These are phyloP conservation scores for Daldinia childiae DNA, from an alignment of 495 filamentous ascomycete species.

Conservation along the genomic window DNA sequence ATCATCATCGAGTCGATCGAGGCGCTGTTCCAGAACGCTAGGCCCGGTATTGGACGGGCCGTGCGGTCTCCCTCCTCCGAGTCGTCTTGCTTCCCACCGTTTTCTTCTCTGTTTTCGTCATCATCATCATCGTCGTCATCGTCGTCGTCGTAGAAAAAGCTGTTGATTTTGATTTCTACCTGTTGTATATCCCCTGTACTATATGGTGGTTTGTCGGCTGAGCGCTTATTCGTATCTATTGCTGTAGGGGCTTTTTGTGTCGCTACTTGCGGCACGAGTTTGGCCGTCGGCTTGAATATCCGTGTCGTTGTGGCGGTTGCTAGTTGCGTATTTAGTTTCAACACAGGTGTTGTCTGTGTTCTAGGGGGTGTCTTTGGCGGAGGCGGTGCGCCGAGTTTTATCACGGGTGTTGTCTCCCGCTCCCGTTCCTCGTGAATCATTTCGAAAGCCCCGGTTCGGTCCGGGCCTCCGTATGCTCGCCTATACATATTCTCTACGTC, in stretches of 20 bases:
- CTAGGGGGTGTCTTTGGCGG: slow-evolving; percentile 30
- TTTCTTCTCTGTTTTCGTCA: neutral
- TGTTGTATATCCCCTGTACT: neutral
- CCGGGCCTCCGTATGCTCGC: slow-evolving; percentile 59
- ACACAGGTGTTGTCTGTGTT: slow-evolving; percentile 39
- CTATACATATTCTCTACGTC: slow-evolving; percentile 68
- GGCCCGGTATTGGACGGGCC: slow-evolving; percentile 47
- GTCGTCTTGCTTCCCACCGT: slow-evolving; percentile 4
- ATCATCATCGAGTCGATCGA: slow-evolving; percentile 52
- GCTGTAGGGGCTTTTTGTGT: too few species aligned
- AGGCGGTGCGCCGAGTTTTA: slow-evolving; percentile 43
- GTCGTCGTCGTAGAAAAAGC: neutral
- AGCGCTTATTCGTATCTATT: too few species aligned
- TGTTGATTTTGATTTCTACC: slow-evolving; percentile 27
- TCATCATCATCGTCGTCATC: neutral
- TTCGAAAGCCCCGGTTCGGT: slow-evolving; percentile 49
- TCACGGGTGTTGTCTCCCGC: slow-evolving; percentile 37
- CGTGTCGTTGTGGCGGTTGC: slow-evolving; percentile 27
- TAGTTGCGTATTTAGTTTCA: slow-evolving; percentile 56
- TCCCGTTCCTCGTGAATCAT: slow-evolving; percentile 26
- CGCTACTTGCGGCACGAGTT: slow-evolving; percentile 2
- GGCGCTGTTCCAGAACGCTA: slow-evolving; percentile 36
- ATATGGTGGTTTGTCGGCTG: neutral
- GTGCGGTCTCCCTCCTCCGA: slow-evolving; percentile 53
- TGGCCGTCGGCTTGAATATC: slow-evolving; percentile 39